Percentiles rank a stretch among this genome's conserved stretches.
phyloP scores from a whole-genome alignment of 352 stramenopile genomes.

The Phytophthora tubulina region DNA sequence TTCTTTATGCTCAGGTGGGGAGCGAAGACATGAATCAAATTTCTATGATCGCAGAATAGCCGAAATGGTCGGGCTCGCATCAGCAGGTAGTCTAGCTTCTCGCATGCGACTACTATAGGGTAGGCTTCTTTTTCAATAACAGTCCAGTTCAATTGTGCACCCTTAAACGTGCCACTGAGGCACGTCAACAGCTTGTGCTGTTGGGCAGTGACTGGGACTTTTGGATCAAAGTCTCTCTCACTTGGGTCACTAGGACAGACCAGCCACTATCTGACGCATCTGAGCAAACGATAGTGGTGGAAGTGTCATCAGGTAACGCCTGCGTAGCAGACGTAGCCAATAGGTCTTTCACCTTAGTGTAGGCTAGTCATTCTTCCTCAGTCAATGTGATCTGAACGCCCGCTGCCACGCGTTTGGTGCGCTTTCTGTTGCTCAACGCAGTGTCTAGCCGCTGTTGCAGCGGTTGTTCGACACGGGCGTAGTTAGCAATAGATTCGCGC shows the following conservation, averaged over 20 bases:
- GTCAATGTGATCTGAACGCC: not conserved
- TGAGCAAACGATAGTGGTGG: slow-evolving; percentile 8
- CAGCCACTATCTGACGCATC: slow-evolving; percentile 13
- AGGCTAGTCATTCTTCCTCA: not conserved
- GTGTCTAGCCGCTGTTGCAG: not conserved
- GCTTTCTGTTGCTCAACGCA: not conserved
- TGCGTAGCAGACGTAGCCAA: slow-evolving; percentile 6
- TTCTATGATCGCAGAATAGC: slow-evolving; percentile 9
- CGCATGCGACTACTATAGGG: too few species aligned
- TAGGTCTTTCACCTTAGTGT: slow-evolving; percentile 2
- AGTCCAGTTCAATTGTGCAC: not conserved
- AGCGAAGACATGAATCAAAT: not conserved
- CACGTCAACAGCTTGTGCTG: slow-evolving; percentile 4
- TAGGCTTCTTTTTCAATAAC: too few species aligned
- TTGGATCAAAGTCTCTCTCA: not conserved
- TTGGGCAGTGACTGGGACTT: not conserved
- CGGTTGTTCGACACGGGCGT: not conserved
- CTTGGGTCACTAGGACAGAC: slow-evolving; percentile 9
- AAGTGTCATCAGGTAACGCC: not conserved
- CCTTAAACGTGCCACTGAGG: not conserved
- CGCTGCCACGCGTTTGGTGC: slow-evolving; percentile 6
- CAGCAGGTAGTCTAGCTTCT: slow-evolving; percentile 8
- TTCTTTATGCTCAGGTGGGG: not conserved
- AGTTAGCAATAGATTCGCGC: slow-evolving; percentile 7
- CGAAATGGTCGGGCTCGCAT: slow-evolving; percentile 2